These are phyloP conservation scores for Filobasidium wieringae DNA, from an alignment of 768 basidiomycete genomes.

Conservation along the genomic window DNA sequence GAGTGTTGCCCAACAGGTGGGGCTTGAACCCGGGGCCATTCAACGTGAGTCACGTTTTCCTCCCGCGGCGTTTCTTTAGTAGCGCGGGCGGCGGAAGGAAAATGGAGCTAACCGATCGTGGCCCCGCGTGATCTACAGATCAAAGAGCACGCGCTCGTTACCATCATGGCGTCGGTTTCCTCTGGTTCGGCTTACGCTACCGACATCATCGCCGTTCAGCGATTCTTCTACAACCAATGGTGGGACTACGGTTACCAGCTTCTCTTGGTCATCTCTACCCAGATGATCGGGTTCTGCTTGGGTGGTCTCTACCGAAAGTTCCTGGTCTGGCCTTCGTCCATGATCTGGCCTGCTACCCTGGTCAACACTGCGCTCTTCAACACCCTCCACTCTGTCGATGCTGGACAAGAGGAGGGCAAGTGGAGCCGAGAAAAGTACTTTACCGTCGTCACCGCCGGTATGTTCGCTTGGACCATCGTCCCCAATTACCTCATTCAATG, in stretches of 20 bases:
- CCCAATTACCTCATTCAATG: constrained; percentile 22
- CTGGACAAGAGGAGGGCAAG: not conserved
- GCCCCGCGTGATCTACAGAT: constrained; percentile 30
- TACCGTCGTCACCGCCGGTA: constrained; percentile 9
- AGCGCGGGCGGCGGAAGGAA: too few species aligned
- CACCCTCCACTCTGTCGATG: constrained; percentile 27
- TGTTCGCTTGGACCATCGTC: constrained; percentile 22
- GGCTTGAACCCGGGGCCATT: constrained; percentile 36
- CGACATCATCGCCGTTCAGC: constrained; percentile 38
- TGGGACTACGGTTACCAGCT: constrained; percentile 41
- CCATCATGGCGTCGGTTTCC: constrained; percentile 28
- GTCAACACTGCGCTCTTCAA: constrained; percentile 37
- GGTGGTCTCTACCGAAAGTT: constrained; percentile 25
- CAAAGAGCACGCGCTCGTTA: not conserved
- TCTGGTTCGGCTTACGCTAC: constrained; percentile 35
- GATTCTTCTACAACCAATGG: constrained; percentile 34
- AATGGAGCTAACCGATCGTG: constrained; percentile 46
- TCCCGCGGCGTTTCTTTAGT: constrained; percentile 43
- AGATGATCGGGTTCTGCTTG: constrained; percentile 39
- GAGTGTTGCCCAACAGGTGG: constrained; percentile 7
- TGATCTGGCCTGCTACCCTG: constrained; percentile 37
- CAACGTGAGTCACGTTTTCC: too few species aligned
- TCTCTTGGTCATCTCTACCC: constrained; percentile 36
- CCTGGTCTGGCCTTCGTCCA: constrained; percentile 34
- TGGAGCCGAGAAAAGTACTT: constrained; percentile 17